A percentile compares a stretch with the other conserved stretches of the same genome.
Conservation (phyloP, 2,329 filamentous ascomycete genomes). For the Trichoderma sp. region DNA sequence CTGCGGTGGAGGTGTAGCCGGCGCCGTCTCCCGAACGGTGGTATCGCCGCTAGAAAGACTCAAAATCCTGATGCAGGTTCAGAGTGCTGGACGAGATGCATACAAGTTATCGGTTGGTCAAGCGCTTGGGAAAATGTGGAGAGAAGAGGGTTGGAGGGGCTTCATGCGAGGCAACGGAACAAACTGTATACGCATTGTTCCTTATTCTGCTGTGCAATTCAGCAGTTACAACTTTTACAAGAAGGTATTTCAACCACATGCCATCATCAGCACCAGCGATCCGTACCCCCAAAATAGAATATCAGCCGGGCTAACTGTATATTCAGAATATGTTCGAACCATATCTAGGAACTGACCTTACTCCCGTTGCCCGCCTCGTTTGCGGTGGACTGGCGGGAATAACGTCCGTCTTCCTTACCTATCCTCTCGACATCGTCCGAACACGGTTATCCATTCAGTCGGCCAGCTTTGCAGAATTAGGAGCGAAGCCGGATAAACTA, state of each 20-base stretch:
- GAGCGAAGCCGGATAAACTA: conserved; percentile 63
- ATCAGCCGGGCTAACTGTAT: background rate
- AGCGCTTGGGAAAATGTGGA: conserved; percentile 92
- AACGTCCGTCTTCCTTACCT: conserved; percentile 92
- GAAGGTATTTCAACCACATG: conserved; percentile 56
- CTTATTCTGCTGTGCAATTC: conserved; percentile 97
- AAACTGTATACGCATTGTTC: conserved; percentile 97
- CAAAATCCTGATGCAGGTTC: conserved; percentile 97
- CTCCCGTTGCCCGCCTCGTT: conserved; percentile 73
- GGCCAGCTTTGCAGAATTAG: conserved; percentile 85
- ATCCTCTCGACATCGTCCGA: conserved; percentile 95
- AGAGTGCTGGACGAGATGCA: conserved; percentile 85
- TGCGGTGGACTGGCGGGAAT: conserved; percentile 92
- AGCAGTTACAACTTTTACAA: conserved; percentile 98
- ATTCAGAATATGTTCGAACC: conserved; percentile 71
- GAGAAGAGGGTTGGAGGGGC: conserved; percentile 92
- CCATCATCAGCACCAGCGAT: background rate
- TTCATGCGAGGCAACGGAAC: conserved; percentile 98
- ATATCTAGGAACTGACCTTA: conserved; percentile 71
- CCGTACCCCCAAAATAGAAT: background rate
- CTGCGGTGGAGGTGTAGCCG: conserved; percentile 88
- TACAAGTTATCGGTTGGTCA: conserved; percentile 92
- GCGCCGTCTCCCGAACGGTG: conserved; percentile 95
- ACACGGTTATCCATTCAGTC: conserved; percentile 96
- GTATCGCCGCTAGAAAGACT: conserved; percentile 94